phyloP scores from a whole-genome alignment of 345 rosid species.

The Turritis glabra region DNA sequence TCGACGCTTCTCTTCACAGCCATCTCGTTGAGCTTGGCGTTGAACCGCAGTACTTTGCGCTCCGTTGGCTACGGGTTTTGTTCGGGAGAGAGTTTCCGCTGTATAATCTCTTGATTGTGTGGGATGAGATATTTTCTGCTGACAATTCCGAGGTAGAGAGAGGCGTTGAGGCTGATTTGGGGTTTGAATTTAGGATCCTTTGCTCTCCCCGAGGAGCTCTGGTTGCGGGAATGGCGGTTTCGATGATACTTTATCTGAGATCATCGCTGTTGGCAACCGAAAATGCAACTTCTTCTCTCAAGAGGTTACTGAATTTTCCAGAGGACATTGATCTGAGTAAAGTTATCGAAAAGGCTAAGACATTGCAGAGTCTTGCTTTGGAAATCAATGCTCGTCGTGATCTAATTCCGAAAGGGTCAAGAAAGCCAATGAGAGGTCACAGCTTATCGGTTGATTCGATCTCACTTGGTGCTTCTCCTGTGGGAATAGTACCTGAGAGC shows the following conservation, averaged over 20 bases:
- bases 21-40: conserved; percentile 94
- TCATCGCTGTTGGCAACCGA: conserved; percentile 91
- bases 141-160: conserved; percentile 46
- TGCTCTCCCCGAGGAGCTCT: conserved; percentile 74
- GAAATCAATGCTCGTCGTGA: conserved; percentile 44
- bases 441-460: conserved; percentile 53
- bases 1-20: conserved; percentile 80
- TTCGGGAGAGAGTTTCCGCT: conserved; percentile 89
- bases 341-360: conserved; percentile 66
- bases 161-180: conserved; percentile 37
- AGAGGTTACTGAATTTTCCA: conserved; percentile 82
- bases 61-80: conserved; percentile 91
- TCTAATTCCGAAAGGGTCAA: conserved; percentile 33
- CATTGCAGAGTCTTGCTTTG: conserved; percentile 64
- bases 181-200: conserved; percentile 51
- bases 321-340: conserved; percentile 61
- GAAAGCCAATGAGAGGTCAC: conserved; percentile 52
- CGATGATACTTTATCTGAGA: conserved; percentile 86
- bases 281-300: conserved; percentile 85
- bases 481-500: conserved; percentile 64
- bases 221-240: conserved; percentile 72
- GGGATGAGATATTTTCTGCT: conserved; percentile 93
- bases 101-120: conserved; percentile 64
- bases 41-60: conserved; percentile 94
- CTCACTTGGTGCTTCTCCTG: conserved; percentile 65